A percentile compares a stretch with the other conserved stretches of the same genome.
Evolutionary conservation across 495 filamentous ascomycete species (phyloP).

Genomic region (Xylaria nigripes): DNA sequence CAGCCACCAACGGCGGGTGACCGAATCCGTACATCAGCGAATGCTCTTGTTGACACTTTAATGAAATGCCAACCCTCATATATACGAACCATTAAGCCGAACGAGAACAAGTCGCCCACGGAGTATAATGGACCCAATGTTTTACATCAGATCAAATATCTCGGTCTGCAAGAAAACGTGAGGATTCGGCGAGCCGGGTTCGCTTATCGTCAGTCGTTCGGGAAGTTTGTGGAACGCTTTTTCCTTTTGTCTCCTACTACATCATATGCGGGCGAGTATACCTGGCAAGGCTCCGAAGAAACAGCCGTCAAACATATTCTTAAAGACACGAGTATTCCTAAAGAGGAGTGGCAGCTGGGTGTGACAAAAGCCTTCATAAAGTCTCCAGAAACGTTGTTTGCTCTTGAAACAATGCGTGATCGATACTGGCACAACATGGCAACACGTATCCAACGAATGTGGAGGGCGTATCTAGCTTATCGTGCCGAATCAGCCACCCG

Average conservation of each 20-base stretch:
- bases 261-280: constrained; percentile 94
- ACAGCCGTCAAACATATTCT: constrained; percentile 89
- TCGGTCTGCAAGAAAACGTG: constrained; percentile 97
- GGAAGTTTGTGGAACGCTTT: constrained; percentile 97
- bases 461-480: constrained; percentile 92
- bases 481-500: constrained; percentile 84
- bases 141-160: constrained; percentile 98
- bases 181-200: constrained; percentile 95
- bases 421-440: constrained; percentile 99
- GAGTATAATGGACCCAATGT: constrained; percentile 92
- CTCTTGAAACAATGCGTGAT: constrained; percentile 94
- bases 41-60: constrained; percentile 86
- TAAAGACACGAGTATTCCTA: constrained; percentile 89
- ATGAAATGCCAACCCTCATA: constrained; percentile 98
- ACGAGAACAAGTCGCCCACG: constrained; percentile 90
- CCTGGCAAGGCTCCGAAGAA: constrained; percentile 80
- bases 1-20: constrained; percentile 92
- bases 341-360: constrained; percentile 95
- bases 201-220: constrained; percentile 94
- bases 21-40: constrained; percentile 94
- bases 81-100: constrained; percentile 98
- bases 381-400: constrained; percentile 94
- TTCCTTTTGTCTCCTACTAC: constrained; percentile 91
- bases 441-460: constrained; percentile 91
- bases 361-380: constrained; percentile 98